These are phyloP conservation scores for Xylariales sp. DNA, from an alignment of 2,329 filamentous ascomycete genomes.

Conservation along the genomic window DNA sequence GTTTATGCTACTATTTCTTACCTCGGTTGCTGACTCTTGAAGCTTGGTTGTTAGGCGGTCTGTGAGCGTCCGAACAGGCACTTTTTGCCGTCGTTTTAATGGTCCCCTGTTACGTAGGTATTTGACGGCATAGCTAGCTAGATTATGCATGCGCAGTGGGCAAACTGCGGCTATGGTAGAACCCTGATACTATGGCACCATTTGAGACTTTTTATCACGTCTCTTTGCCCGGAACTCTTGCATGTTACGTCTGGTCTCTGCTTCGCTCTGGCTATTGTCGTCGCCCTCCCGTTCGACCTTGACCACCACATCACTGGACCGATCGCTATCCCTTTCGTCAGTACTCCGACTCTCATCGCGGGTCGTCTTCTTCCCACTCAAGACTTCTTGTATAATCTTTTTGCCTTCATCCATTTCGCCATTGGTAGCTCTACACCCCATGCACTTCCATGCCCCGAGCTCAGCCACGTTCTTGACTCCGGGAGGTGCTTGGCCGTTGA, in stretches of 20 bases:
- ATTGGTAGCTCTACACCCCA: constrained; percentile 84
- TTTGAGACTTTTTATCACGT: constrained; percentile 45
- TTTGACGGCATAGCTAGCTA: neutral
- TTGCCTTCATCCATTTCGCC: constrained; percentile 82
- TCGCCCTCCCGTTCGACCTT: constrained; percentile 41
- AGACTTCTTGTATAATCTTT: constrained; percentile 76
- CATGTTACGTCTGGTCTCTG: constrained; percentile 30
- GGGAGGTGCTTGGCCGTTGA: constrained; percentile 95
- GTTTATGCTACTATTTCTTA: neutral
- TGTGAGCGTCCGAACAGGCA: too few species aligned
- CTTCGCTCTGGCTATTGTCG: constrained; percentile 37
- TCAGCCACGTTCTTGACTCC: constrained; percentile 82
- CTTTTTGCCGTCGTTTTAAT: neutral
- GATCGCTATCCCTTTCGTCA: constrained; percentile 40
- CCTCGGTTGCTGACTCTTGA: neutral
- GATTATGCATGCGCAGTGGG: constrained; percentile 12
- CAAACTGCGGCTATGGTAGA: neutral
- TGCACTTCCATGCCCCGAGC: constrained; percentile 88
- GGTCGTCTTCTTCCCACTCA: constrained; percentile 46
- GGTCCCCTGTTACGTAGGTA: neutral
- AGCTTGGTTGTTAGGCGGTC: neutral
- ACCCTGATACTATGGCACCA: constrained; percentile 39
- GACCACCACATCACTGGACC: constrained; percentile 41
- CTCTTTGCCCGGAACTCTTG: constrained; percentile 33
- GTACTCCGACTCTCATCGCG: constrained; percentile 36